A percentile compares a stretch with the other conserved stretches of the same genome.
Evolutionary conservation across 139 green algal genomes (phyloP).

Genomic region (Coccomyxa sp.): DNA sequence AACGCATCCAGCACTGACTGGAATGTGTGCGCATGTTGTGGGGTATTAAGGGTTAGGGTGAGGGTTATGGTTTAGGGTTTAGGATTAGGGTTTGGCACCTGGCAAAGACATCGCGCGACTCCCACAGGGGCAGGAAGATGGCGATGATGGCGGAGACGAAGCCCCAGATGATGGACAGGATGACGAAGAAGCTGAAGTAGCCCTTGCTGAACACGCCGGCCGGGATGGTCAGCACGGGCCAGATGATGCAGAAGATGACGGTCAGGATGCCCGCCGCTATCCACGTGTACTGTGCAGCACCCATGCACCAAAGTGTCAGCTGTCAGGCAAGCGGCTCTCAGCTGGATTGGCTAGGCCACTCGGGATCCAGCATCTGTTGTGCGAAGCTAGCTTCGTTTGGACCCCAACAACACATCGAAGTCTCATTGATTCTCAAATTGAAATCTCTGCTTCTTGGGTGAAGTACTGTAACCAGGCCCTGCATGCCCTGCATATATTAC

Average conservation of each 20-base stretch:
- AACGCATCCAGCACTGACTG: too few relatives aligned
- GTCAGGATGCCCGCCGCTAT: constrained; percentile 24
- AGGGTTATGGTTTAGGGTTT: too few relatives aligned
- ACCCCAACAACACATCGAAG: too few relatives aligned
- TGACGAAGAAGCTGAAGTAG: constrained; percentile 68
- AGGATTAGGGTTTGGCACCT: too few relatives aligned
- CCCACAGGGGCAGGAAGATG: not conserved
- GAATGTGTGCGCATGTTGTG: too few relatives aligned
- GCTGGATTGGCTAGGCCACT: not conserved
- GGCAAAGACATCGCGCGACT: not conserved
- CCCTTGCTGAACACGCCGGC: constrained; percentile 58
- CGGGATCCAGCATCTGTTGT: not conserved
- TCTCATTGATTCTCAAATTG: not conserved
- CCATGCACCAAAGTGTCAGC: not conserved
- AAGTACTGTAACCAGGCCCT: not conserved
- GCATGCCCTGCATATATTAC: too few relatives aligned
- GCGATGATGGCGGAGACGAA: not conserved
- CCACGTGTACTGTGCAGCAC: not conserved
- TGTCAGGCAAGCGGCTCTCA: too few relatives aligned
- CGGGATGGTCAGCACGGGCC: constrained; percentile 58
- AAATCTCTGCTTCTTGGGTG: not conserved
- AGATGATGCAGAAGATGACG: constrained; percentile 54
- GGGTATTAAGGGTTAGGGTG: too few relatives aligned
- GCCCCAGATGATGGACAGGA: constrained; percentile 40
- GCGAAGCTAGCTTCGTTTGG: too few relatives aligned